A percentile compares a stretch with the other conserved stretches of the same genome.
These are phyloP conservation scores for Boletus rubropictus DNA, from an alignment of 768 basidiomycete genomes.

Conservation along the genomic window DNA sequence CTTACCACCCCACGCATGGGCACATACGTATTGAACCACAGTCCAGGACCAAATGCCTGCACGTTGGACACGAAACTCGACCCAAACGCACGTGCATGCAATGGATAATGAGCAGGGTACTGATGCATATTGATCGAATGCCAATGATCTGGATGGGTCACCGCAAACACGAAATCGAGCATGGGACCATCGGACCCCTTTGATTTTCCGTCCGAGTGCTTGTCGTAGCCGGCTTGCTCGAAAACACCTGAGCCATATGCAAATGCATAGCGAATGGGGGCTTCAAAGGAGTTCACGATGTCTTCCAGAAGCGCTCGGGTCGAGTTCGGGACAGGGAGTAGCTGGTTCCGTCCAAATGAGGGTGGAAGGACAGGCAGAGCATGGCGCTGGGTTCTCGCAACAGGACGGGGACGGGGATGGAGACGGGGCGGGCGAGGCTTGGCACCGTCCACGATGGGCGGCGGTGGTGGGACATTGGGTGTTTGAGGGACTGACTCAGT, in stretches of 20 bases:
- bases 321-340: slow-evolving; percentile 71
- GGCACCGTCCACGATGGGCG: slow-evolving; percentile 25
- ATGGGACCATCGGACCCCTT: slow-evolving; percentile 53
- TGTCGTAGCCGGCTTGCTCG: slow-evolving; percentile 75
- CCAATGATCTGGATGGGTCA: slow-evolving; percentile 88
- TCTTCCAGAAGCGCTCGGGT: slow-evolving; percentile 75
- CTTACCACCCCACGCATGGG: slow-evolving; percentile 79
- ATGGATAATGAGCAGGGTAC: slow-evolving; percentile 84
- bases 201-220: slow-evolving; percentile 21
- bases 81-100: slow-evolving; percentile 81
- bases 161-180: slow-evolving; percentile 96
- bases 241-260: slow-evolving; percentile 98
- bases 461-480: slow-evolving; percentile 26
- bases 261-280: slow-evolving; percentile 93
- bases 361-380: slow-evolving; percentile 55
- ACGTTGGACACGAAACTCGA: slow-evolving; percentile 74
- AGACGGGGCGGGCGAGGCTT: slow-evolving; percentile 34
- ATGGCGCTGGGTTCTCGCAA: slow-evolving; percentile 20
- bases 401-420: slow-evolving; percentile 40
- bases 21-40: slow-evolving; percentile 96
- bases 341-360: slow-evolving; percentile 75
- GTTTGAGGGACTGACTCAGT: slow-evolving; percentile 27
- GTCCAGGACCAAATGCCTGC: slow-evolving; percentile 72
- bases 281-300: slow-evolving; percentile 76
- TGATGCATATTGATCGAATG: slow-evolving; percentile 95